Conservation (phyloP, 106 monocot genomes). For the Chionographis japonica region DNA sequence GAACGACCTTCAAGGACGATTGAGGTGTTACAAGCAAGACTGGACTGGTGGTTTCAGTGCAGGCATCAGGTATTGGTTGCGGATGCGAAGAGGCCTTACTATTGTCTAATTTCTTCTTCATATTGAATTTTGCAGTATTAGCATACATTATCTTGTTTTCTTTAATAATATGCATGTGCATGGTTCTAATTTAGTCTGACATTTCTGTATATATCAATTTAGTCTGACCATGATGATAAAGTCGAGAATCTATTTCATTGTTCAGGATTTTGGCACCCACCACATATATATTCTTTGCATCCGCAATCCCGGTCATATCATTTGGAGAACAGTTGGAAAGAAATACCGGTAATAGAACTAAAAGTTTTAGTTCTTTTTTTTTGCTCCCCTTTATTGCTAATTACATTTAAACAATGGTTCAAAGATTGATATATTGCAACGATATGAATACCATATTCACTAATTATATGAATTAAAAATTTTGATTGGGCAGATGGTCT, state of each 20-base stretch:
- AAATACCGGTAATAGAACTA: conserved; percentile 45
- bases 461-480: not conserved
- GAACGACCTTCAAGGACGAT: conserved; percentile 57
- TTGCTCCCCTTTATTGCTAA: too few relatives aligned
- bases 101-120: too few relatives aligned
- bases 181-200: too few relatives aligned
- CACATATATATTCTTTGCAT: conserved; percentile 87
- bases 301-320: conserved; percentile 86
- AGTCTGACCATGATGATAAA: too few relatives aligned
- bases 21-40: conserved; percentile 72
- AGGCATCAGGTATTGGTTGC: conserved; percentile 47
- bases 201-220: too few relatives aligned
- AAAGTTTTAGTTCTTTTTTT: not conserved
- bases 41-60: conserved; percentile 61
- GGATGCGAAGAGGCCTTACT: too few relatives aligned
- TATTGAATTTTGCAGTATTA: too few relatives aligned
- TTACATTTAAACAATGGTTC: too few relatives aligned
- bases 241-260: not conserved
- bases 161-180: too few relatives aligned
- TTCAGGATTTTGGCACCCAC: conserved; percentile 32
- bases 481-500: conserved; percentile 45
- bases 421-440: too few relatives aligned
- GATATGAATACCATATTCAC: not conserved
- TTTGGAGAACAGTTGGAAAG: conserved; percentile 86
- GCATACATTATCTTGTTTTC: too few relatives aligned